phyloP scores from a whole-genome alignment of 495 filamentous ascomycete genomes.

The Elasticomyces elasticus region DNA sequence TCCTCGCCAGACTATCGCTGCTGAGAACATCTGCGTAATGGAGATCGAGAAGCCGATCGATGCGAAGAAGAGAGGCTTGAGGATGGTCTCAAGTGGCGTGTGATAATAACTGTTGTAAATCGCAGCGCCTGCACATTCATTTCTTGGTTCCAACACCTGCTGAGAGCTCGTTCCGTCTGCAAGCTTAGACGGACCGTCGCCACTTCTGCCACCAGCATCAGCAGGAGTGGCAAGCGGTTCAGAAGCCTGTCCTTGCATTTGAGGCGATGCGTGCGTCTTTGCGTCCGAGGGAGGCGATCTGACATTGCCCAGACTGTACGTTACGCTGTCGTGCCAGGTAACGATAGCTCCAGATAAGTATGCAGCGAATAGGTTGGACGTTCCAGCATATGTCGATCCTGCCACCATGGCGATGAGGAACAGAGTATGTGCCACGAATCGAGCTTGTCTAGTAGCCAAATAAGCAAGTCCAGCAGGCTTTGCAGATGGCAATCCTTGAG shows the following conservation, averaged over 20 bases:
- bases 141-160: too few relatives aligned
- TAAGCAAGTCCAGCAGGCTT: slow-evolving; percentile 14
- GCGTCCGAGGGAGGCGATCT: not conserved
- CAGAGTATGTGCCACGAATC: slow-evolving; percentile 28
- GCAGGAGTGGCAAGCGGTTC: too few relatives aligned
- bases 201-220: too few relatives aligned
- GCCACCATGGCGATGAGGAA: slow-evolving; percentile 47
- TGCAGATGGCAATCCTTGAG: not conserved
- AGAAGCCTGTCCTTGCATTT: too few relatives aligned
- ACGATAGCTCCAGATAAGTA: slow-evolving; percentile 55
- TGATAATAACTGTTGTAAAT: slow-evolving; percentile 51
- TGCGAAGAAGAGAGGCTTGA: slow-evolving; percentile 71
- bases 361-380: slow-evolving; percentile 60
- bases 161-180: too few relatives aligned
- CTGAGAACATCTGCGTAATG: slow-evolving; percentile 57
- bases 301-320: not conserved
- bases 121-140: too few relatives aligned
- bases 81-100: slow-evolving; percentile 40
- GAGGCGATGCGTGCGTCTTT: not conserved
- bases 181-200: too few relatives aligned
- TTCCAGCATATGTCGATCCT: slow-evolving; percentile 52
- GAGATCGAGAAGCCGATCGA: slow-evolving; percentile 75
- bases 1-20: slow-evolving; percentile 58
- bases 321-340: slow-evolving; percentile 41
- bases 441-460: slow-evolving; percentile 9